Conservation (phyloP, 805 yeast species). For the Pichia scutulata region DNA sequence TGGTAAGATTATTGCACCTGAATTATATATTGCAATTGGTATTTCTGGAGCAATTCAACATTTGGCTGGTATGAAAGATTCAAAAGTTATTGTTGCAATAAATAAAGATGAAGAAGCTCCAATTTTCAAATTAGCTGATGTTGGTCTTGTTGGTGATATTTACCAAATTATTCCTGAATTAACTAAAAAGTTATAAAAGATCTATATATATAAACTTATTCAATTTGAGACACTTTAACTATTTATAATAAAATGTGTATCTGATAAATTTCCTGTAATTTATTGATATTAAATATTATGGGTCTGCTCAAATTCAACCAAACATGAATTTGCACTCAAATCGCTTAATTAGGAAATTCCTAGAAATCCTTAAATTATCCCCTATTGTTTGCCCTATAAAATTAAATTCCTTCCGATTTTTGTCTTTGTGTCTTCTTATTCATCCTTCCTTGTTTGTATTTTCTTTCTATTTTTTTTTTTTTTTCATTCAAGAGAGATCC, state of each 20-base stretch:
- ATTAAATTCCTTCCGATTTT: not conserved
- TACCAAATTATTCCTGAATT: conserved; percentile 86
- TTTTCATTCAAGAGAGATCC: not conserved
- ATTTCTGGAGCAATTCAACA: conserved; percentile 97
- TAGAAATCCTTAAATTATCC: not conserved
- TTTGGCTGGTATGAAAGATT: conserved; percentile 96
- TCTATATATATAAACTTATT: not conserved
- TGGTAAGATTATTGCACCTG: conserved; percentile 97
- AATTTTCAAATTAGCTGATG: conserved; percentile 83
- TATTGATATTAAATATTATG: not conserved
- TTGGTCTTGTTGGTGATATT: conserved; percentile 84
- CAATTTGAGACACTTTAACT: not conserved
- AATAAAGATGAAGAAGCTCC: conserved; percentile 95
- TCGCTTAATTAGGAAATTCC: not conserved
- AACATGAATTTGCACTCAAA: not conserved
- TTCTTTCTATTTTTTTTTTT: not conserved
- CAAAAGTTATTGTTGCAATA: conserved; percentile 88
- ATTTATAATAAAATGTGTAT: not conserved
- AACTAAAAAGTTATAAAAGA: conserved; percentile 52
- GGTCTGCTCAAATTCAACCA: too few relatives aligned
- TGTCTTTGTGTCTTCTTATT: not conserved
- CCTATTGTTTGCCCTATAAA: not conserved
- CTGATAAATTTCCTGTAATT: not conserved
- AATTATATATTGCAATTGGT: conserved; percentile 87
- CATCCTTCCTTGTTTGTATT: not conserved